A percentile compares a stretch with the other conserved stretches of the same genome.
Evolutionary conservation across 2,329 filamentous ascomycete species (phyloP).

Genomic region (Aspergillus sp.): DNA sequence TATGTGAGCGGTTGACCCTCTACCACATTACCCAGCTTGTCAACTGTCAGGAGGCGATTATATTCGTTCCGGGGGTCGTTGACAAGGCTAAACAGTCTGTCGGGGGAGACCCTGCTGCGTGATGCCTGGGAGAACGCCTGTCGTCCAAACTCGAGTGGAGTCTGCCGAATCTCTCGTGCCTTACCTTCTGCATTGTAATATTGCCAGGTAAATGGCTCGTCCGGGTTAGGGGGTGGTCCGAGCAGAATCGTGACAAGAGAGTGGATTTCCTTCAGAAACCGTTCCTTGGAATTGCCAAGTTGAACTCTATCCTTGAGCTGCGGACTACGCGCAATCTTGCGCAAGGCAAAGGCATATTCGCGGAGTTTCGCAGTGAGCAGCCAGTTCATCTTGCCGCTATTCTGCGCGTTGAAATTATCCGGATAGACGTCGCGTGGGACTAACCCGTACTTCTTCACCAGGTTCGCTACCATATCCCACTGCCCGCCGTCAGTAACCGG

Average conservation of each 20-base stretch:
- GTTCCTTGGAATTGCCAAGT: conserved; percentile 60
- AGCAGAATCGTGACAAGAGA: conserved; percentile 79
- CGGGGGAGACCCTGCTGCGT: neutral
- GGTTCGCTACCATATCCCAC: conserved; percentile 88
- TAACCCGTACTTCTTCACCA: conserved; percentile 85
- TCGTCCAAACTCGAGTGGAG: conserved; percentile 68
- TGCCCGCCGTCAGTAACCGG: conserved; percentile 81
- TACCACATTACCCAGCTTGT: conserved; percentile 77
- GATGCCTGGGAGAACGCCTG: conserved; percentile 25
- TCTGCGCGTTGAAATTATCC: conserved; percentile 75
- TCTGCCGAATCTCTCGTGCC: conserved; percentile 62
- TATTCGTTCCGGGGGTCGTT: conserved; percentile 81
- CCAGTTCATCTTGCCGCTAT: conserved; percentile 67
- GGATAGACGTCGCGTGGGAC: conserved; percentile 80
- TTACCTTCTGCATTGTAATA: conserved; percentile 70
- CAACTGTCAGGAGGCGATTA: conserved; percentile 70
- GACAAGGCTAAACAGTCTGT: conserved; percentile 69
- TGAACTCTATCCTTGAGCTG: conserved; percentile 31
- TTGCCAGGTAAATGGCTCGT: conserved; percentile 74
- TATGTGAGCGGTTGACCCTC: conserved; percentile 75
- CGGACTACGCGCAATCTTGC: conserved; percentile 51
- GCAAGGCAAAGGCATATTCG: conserved; percentile 75
- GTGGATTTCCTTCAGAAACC: conserved; percentile 78
- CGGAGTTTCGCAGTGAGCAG: conserved; percentile 81
- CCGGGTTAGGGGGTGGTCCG: conserved; percentile 71